Percentiles rank a stretch among this genome's conserved stretches.
Evolutionary conservation across 305 asterid species (phyloP).

Genomic region (Solanum hybrid): DNA sequence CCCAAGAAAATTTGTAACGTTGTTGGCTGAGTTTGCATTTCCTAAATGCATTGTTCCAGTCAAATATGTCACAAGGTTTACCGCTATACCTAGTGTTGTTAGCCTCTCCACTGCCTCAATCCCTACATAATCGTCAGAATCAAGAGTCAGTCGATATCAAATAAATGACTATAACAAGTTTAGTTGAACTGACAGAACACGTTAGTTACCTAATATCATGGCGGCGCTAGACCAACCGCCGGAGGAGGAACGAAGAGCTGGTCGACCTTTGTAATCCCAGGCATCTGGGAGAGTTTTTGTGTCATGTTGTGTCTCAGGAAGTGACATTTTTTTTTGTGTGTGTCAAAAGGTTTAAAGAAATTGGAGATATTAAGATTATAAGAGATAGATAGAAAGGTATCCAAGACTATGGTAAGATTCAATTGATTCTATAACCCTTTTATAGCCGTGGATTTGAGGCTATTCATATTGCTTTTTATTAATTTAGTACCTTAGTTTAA

Average conservation of each 20-base stretch:
- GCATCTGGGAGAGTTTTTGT: conserved; percentile 58
- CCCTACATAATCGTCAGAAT: conserved; percentile 21
- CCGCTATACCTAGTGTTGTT: conserved; percentile 70
- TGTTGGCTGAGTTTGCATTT: conserved; percentile 63
- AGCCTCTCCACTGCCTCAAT: conserved; percentile 63
- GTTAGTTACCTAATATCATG: conserved; percentile 55
- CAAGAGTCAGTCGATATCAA: background rate
- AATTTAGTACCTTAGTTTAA: background rate
- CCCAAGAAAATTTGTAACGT: conserved; percentile 74
- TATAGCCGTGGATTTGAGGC: conserved; percentile 11
- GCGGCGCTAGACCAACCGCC: conserved; percentile 80
- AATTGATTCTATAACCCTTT: conserved; percentile 8
- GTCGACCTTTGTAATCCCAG: conserved; percentile 74
- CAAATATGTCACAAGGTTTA: conserved; percentile 65
- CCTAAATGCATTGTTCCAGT: conserved; percentile 82
- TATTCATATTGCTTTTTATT: background rate
- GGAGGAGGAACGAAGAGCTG: conserved; percentile 46
- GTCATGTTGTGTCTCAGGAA: conserved; percentile 44
- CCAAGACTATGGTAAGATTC: conserved; percentile 3
- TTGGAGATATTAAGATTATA: background rate
- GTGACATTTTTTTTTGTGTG: conserved; percentile 16
- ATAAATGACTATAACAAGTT: background rate
- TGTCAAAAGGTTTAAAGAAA: background rate
- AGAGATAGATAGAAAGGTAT: background rate
- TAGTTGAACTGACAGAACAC: no score